Evolutionary conservation across 2,329 filamentous ascomycete genomes (phyloP).

Genomic region (Nothomitra cinnamomea): DNA sequence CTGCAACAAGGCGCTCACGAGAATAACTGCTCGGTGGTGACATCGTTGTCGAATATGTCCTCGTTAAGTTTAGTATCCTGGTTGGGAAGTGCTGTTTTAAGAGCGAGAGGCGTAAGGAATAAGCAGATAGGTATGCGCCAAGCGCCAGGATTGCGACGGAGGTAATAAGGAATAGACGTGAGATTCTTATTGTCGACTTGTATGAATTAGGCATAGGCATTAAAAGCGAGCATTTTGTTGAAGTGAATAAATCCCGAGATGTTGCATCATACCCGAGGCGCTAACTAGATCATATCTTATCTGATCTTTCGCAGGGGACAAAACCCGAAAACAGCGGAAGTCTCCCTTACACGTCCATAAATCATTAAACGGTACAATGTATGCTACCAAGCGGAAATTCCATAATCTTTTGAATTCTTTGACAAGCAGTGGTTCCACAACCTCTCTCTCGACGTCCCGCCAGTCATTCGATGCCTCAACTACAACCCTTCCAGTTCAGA

Average conservation of each 20-base stretch:
- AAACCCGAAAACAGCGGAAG: neutral
- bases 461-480: conserved; percentile 19
- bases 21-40: conserved; percentile 34
- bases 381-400: conserved; percentile 71
- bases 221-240: too few species aligned
- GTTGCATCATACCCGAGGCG: too few species aligned
- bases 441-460: conserved; percentile 21
- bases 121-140: conserved; percentile 22
- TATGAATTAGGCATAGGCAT: too few species aligned
- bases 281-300: neutral
- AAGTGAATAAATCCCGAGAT: too few species aligned
- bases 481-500: conserved; percentile 10
- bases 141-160: conserved; percentile 24
- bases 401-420: conserved; percentile 52
- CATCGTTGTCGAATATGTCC: neutral
- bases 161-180: neutral
- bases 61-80: neutral
- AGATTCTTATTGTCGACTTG: neutral
- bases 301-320: neutral
- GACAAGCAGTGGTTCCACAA: conserved; percentile 32
- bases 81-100: conserved; percentile 18
- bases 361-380: conserved; percentile 30
- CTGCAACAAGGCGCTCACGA: conserved; percentile 65
- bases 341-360: neutral
- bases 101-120: conserved; percentile 22